These are phyloP conservation scores for Rosa multiflora DNA, from an alignment of 306 rosid genomes.

Conservation along the genomic window DNA sequence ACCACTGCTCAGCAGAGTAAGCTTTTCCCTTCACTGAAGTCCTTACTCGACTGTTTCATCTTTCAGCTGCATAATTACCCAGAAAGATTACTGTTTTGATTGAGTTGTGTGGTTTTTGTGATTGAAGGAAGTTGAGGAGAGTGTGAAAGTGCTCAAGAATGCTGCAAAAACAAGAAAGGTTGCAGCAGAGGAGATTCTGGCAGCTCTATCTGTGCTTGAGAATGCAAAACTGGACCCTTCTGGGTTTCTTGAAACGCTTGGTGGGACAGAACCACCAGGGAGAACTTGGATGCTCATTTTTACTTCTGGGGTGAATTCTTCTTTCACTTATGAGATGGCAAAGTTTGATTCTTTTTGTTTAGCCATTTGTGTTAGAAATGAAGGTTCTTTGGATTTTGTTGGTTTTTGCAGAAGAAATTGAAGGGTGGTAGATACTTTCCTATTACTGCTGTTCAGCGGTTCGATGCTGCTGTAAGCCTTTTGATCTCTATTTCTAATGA, in stretches of 20 bases:
- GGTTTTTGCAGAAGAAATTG: conserved; percentile 60
- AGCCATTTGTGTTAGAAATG: not conserved
- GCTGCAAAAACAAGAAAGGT: conserved; percentile 77
- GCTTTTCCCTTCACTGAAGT: not conserved
- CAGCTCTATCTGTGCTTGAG: conserved; percentile 75
- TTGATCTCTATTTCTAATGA: not conserved
- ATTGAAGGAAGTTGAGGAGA: conserved; percentile 68
- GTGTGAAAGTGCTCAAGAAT: conserved; percentile 70
- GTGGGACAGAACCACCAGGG: conserved; percentile 84
- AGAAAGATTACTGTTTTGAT: not conserved
- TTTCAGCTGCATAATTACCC: not conserved
- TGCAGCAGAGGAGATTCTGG: conserved; percentile 58
- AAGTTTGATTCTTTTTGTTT: not conserved
- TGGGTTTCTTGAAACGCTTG: conserved; percentile 69
- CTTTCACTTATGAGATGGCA: not conserved
- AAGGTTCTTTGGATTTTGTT: conserved; percentile 19
- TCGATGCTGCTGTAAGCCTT: conserved; percentile 84
- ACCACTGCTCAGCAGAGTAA: conserved; percentile 42
- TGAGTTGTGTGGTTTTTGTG: conserved; percentile 19
- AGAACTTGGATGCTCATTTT: conserved; percentile 96
- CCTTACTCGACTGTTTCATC: not conserved
- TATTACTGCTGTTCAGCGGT: conserved; percentile 87
- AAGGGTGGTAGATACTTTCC: conserved; percentile 80
- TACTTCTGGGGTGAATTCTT: conserved; percentile 61
- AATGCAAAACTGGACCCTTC: conserved; percentile 77